These are phyloP conservation scores for Endoconidiophora polonica DNA, from an alignment of 2,329 filamentous ascomycete genomes.

Conservation along the genomic window DNA sequence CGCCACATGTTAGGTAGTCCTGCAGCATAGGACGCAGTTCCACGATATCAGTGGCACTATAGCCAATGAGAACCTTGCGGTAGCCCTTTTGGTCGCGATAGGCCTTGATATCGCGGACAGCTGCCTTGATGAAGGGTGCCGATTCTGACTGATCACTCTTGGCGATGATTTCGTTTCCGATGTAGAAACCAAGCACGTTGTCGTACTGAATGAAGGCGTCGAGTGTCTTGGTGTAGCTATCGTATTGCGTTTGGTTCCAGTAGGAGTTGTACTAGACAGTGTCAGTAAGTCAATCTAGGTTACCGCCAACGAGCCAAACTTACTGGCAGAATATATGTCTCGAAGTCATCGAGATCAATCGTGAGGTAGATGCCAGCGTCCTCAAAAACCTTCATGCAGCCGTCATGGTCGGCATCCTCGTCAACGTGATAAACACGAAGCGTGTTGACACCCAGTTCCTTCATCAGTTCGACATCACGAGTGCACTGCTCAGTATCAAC, in stretches of 20 bases:
- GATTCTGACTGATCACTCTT: conserved; percentile 39
- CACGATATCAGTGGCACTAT: conserved; percentile 73
- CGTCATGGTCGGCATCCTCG: conserved; percentile 49
- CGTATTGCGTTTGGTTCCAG: conserved; percentile 59
- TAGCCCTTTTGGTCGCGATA: conserved; percentile 63
- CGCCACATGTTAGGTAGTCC: conserved; percentile 63
- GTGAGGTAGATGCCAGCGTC: conserved; percentile 71
- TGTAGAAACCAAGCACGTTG: conserved; percentile 69
- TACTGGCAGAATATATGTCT: conserved; percentile 49
- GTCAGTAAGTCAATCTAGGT: conserved; percentile 11
- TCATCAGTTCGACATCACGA: conserved; percentile 61
- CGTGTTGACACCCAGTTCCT: conserved; percentile 62
- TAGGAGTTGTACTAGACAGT: conserved; percentile 34
- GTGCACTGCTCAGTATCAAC: conserved; percentile 59
- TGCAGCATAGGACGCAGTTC: conserved; percentile 45
- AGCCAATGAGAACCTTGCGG: conserved; percentile 68
- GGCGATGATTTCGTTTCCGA: conserved; percentile 78
- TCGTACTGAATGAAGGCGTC: conserved; percentile 62
- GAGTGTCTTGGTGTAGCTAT: conserved; percentile 53
- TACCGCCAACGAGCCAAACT: conserved; percentile 14
- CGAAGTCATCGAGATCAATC: conserved; percentile 65
- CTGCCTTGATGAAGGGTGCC: conserved; percentile 71
- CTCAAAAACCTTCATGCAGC: conserved; percentile 66
- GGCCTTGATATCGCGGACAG: conserved; percentile 64
- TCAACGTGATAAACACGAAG: conserved; percentile 86